A percentile compares a stretch with the other conserved stretches of the same genome.
These are phyloP conservation scores for Nigrograna mackinnonii DNA, from an alignment of 2,329 filamentous ascomycete species.

Conservation along the genomic window DNA sequence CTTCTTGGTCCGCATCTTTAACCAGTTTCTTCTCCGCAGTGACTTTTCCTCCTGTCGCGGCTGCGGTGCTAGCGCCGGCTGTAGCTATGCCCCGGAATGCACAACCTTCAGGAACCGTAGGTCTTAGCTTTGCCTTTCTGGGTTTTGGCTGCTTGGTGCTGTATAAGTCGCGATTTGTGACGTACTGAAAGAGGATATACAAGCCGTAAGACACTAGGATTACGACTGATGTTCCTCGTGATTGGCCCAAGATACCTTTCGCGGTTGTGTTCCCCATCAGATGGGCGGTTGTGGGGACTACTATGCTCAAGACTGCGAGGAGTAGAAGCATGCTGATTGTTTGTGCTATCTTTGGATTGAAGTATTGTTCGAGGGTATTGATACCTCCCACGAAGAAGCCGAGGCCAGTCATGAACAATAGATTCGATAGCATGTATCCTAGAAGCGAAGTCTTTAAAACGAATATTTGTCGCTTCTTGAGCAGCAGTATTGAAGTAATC, in stretches of 20 bases:
- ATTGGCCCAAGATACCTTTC: slow-evolving; percentile 6
- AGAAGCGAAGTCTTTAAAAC: slow-evolving; percentile 9
- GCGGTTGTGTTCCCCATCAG: slow-evolving; percentile 1
- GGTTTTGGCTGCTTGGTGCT: neutral
- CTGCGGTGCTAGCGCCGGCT: slow-evolving; percentile 1
- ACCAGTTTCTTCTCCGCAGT: neutral
- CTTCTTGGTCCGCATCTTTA: neutral
- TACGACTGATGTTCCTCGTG: slow-evolving; percentile 9
- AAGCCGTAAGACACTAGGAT: slow-evolving; percentile 8
- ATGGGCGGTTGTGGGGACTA: slow-evolving; percentile 8
- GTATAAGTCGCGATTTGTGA: neutral
- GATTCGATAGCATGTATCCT: slow-evolving; percentile 11
- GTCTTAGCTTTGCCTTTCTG: neutral
- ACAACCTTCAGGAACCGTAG: neutral
- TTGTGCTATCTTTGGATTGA: slow-evolving; percentile 4
- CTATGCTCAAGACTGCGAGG: slow-evolving; percentile 5
- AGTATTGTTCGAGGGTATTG: slow-evolving; percentile 6
- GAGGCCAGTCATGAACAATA: slow-evolving; percentile 10
- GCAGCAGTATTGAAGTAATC: slow-evolving; percentile 11
- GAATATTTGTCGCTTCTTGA: slow-evolving; percentile 8
- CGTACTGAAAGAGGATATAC: slow-evolving; percentile 6
- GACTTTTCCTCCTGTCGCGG: neutral
- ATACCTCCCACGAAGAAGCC: slow-evolving; percentile 11
- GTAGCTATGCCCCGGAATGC: neutral
- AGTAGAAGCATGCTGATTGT: slow-evolving; percentile 10